Base-by-base conservation (phyloP, 352 stramenopile species). In the Pythium phragmitis region DNA sequence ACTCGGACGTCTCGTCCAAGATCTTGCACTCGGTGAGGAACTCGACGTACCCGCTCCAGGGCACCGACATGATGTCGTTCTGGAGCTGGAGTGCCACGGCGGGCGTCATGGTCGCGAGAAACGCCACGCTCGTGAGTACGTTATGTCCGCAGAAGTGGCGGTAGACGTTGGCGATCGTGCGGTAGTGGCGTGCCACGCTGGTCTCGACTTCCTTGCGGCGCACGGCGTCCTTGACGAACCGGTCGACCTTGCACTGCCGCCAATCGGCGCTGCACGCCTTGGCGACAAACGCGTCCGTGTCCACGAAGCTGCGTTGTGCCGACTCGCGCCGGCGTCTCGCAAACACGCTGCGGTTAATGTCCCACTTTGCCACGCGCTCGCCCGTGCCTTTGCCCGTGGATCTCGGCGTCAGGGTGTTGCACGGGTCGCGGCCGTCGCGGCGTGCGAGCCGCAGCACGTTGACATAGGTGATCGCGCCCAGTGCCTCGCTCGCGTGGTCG, bases 321-420 rank as follows among this genome's bases (percentile, higher is more conserved):
- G 72, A 79, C 70, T 90, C 81, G 42, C 81, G 79, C 4, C 77
- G 77, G 11, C 83, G 76, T 23, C 76, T 67, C 7, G 79, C 75
- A 53, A 92, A 92, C 3, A 92, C 83, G 26, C 78, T 89, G 57
- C 87, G 85, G 74, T 92, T 89, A 59, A 92, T 92, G 57, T 92
- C 84, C 84, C 84, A 92, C 50, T 66, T 41, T 56, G 69, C 60
- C 63, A 63, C 12, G 33, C 70, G 65, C 23, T 77, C 73, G 42
- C 54, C 83, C 33, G 43, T 81, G 42, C 59, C 74, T 41, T 76
- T 80, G 19, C 72, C 77, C 0, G 70, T 76, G 19, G 75, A 84
- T 12, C 84, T 80, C 14, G 84, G 84, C 37, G 85, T 70, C 13
- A 90, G 69, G 17, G 81, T 85, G 64, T 90, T 89, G 67, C 84